Evolutionary conservation across 2,329 filamentous ascomycete species (phyloP).

Genomic region (Sclerotinia minor): DNA sequence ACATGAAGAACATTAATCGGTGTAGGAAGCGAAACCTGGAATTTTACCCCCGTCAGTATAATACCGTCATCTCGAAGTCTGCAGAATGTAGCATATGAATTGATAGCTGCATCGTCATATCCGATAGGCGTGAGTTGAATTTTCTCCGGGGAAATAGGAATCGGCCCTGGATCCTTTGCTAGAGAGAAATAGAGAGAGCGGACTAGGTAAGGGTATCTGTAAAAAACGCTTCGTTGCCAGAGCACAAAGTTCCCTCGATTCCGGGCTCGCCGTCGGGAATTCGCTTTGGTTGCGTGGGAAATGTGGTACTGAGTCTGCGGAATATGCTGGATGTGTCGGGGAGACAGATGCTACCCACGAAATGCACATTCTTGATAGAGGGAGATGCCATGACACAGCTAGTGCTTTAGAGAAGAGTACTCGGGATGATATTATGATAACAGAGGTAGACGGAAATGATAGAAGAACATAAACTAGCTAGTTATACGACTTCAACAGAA

Average conservation of each 20-base stretch:
- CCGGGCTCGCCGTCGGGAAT: conserved; percentile 48
- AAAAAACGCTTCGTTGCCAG: conserved; percentile 43
- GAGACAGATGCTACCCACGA: conserved; percentile 45
- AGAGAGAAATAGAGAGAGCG: conserved; percentile 23
- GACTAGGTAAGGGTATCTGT: conserved; percentile 25
- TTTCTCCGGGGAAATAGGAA: conserved; percentile 25
- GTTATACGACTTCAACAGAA: background rate
- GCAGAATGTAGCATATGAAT: conserved; percentile 39
- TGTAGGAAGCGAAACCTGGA: conserved; percentile 43
- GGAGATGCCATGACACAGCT: conserved; percentile 6
- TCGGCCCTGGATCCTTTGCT: conserved; percentile 12
- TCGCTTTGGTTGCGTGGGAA: conserved; percentile 42
- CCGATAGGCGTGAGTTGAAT: conserved; percentile 16
- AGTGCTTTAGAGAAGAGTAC: background rate
- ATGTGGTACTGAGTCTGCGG: conserved; percentile 34
- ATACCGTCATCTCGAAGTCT: conserved; percentile 31
- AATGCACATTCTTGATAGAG: conserved; percentile 26
- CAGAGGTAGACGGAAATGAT: background rate
- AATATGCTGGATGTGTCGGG: conserved; percentile 42
- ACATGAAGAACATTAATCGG: conserved; percentile 34
- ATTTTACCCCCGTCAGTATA: conserved; percentile 38
- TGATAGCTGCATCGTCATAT: conserved; percentile 40
- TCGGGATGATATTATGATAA: background rate
- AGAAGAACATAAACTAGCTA: background rate
- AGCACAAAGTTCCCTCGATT: conserved; percentile 41